Evolutionary conservation across 208 protist genomes (phyloP).

Genomic region (Leishmania braziliensis): DNA sequence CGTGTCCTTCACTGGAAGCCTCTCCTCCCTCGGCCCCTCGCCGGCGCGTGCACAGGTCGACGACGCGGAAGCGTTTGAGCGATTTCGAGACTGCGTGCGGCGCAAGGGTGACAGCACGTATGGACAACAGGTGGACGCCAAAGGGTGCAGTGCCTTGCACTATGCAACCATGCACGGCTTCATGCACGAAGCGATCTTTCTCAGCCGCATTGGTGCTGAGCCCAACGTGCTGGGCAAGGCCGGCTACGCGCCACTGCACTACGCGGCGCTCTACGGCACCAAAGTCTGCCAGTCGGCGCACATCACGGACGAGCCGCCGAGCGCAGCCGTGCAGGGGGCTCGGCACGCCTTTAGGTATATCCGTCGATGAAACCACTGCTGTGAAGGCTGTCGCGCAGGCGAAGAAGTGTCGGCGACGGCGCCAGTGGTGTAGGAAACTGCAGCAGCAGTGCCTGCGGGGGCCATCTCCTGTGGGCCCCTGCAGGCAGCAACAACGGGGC

Average conservation of each 20-base stretch:
- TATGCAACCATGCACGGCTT: constrained; percentile 37
- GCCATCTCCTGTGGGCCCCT: too few species aligned
- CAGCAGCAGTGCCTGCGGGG: constrained; percentile 2
- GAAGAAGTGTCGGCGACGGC: constrained; percentile 16
- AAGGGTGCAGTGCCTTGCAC: constrained; percentile 36
- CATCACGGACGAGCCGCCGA: constrained; percentile 21
- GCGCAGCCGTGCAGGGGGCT: constrained; percentile 14
- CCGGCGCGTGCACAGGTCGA: constrained; percentile 17
- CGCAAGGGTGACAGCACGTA: constrained; percentile 38
- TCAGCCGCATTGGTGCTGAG: constrained; percentile 38
- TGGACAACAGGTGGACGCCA: constrained; percentile 25
- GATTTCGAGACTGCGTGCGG: constrained; percentile 32
- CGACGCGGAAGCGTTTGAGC: constrained; percentile 28
- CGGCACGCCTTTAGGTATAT: constrained; percentile 23
- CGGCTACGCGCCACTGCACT: constrained; percentile 47
- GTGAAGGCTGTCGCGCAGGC: constrained; percentile 23
- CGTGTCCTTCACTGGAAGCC: constrained; percentile 13
- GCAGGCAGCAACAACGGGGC: background rate
- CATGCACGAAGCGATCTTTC: constrained; percentile 30
- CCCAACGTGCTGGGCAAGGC: constrained; percentile 37
- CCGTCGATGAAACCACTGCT: constrained; percentile 11
- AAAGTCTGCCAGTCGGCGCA: constrained; percentile 8
- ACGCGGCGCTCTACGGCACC: constrained; percentile 37
- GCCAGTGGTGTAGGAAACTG: background rate
- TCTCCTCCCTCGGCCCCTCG: constrained; percentile 8